These are phyloP conservation scores for Penicillium crystallinum DNA, from an alignment of 495 filamentous ascomycete species.

Conservation along the genomic window DNA sequence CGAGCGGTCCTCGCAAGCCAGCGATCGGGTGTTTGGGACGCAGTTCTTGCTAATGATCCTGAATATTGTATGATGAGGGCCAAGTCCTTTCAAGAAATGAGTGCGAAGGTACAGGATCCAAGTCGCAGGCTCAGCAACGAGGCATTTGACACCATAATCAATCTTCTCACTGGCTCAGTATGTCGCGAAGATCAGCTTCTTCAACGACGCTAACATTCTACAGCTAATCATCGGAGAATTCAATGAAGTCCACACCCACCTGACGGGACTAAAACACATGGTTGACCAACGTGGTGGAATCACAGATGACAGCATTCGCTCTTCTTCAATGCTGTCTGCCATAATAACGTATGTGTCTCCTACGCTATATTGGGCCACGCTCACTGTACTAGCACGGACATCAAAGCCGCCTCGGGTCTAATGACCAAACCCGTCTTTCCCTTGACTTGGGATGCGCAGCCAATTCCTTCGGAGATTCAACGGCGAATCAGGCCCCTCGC, in stretches of 20 bases:
- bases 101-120: constrained; percentile 27
- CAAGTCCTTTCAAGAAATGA: constrained; percentile 32
- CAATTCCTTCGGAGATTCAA: constrained; percentile 22
- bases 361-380: background rate
- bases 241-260: constrained; percentile 30
- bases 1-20: constrained; percentile 23
- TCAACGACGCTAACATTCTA: constrained; percentile 3
- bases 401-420: constrained; percentile 32
- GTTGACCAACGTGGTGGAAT: constrained; percentile 35
- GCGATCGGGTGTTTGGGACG: constrained; percentile 9
- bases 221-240: constrained; percentile 33
- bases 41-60: constrained; percentile 16
- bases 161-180: constrained; percentile 32
- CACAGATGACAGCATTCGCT: constrained; percentile 22
- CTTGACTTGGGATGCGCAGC: constrained; percentile 27
- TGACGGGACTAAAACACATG: constrained; percentile 31
- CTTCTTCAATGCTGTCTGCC: constrained; percentile 24
- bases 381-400: constrained; percentile 21
- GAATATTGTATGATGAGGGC: constrained; percentile 37
- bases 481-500: constrained; percentile 22
- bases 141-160: constrained; percentile 35
- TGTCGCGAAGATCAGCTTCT: background rate
- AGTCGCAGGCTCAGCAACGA: constrained; percentile 22
- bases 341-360: constrained; percentile 24
- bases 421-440: constrained; percentile 36